phyloP scores from a whole-genome alignment of 1,284 basidiomycete genomes.

The Tremellales sp. region DNA sequence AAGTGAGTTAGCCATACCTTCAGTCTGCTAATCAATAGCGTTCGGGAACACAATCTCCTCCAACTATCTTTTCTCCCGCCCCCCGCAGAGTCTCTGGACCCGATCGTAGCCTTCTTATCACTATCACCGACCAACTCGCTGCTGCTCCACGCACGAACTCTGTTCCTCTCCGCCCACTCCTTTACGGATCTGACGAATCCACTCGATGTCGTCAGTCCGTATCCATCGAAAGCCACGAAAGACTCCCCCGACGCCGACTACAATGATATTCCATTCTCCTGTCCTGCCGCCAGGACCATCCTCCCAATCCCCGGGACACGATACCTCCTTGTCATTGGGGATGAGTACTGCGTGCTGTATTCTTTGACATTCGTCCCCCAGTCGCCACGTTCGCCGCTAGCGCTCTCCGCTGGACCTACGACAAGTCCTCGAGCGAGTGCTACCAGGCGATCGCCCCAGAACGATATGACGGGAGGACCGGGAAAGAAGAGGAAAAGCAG shows the following conservation, averaged over 20 bases:
- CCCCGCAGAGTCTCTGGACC: slow-evolving; percentile 46
- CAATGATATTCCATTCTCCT: slow-evolving; percentile 43
- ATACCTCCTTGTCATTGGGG: slow-evolving; percentile 39
- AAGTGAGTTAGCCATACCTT: slow-evolving; percentile 32
- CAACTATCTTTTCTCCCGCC: slow-evolving; percentile 62
- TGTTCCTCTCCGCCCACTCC: slow-evolving; percentile 59
- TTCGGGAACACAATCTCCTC: slow-evolving; percentile 71
- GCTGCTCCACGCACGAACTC: slow-evolving; percentile 59
- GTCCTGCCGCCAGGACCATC: slow-evolving; percentile 37
- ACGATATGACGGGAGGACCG: slow-evolving; percentile 28
- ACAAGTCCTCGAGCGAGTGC: slow-evolving; percentile 31
- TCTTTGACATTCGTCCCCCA: slow-evolving; percentile 11
- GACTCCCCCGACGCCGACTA: slow-evolving; percentile 29
- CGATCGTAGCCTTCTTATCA: slow-evolving; percentile 61
- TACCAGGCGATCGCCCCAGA: slow-evolving; percentile 29
- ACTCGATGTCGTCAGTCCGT: slow-evolving; percentile 56
- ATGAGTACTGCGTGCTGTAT: slow-evolving; percentile 43
- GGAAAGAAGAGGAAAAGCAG: slow-evolving; percentile 41
- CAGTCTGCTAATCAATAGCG: slow-evolving; percentile 48
- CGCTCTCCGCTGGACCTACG: slow-evolving; percentile 4
- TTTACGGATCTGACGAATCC: slow-evolving; percentile 30
- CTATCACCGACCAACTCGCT: slow-evolving; percentile 48
- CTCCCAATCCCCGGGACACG: slow-evolving; percentile 23
- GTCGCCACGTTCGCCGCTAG: slow-evolving; percentile 13
- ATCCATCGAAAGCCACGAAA: slow-evolving; percentile 37